Conservation (phyloP, 768 basidiomycete species). For the Antrodiella citrinella region DNA sequence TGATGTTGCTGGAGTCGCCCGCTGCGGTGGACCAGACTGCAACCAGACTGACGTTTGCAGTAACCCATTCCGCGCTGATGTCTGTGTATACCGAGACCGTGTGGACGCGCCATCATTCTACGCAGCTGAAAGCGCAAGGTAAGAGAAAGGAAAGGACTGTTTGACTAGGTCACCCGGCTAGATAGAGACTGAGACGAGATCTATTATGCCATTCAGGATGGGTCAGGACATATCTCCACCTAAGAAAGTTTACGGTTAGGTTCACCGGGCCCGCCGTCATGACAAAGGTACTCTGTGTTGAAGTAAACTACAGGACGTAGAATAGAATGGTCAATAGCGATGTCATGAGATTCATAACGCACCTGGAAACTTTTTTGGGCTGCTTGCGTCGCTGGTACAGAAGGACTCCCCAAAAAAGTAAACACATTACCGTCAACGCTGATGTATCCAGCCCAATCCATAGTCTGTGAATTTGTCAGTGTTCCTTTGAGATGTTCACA, state of each 20-base stretch:
- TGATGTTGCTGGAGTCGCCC: constrained; percentile 24
- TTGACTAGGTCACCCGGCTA: constrained; percentile 52
- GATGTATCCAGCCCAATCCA: constrained; percentile 54
- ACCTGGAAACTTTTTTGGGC: constrained; percentile 48
- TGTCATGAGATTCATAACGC: no score
- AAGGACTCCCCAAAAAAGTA: constrained; percentile 45
- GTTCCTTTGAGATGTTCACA: no score
- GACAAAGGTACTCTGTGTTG: constrained; percentile 55
- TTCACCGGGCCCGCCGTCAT: constrained; percentile 54
- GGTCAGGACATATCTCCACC: no score
- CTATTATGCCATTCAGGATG: no score
- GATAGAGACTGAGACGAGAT: not conserved
- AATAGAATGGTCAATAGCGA: no score
- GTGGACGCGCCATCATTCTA: constrained; percentile 25
- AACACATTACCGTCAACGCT: constrained; percentile 46
- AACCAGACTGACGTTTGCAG: constrained; percentile 7
- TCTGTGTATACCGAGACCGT: constrained; percentile 28
- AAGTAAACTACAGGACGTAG: constrained; percentile 58
- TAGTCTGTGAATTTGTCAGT: no score
- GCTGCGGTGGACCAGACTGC: constrained; percentile 56
- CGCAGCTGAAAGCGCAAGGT: constrained; percentile 20
- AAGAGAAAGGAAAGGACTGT: constrained; percentile 47
- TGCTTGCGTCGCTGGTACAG: constrained; percentile 32
- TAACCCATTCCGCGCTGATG: constrained; percentile 25
- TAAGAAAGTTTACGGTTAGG: constrained; percentile 51